Percentiles rank a stretch among this genome's conserved stretches.
Conservation (phyloP, 352 stramenopile genomes). For the Phytophthora idaei region DNA sequence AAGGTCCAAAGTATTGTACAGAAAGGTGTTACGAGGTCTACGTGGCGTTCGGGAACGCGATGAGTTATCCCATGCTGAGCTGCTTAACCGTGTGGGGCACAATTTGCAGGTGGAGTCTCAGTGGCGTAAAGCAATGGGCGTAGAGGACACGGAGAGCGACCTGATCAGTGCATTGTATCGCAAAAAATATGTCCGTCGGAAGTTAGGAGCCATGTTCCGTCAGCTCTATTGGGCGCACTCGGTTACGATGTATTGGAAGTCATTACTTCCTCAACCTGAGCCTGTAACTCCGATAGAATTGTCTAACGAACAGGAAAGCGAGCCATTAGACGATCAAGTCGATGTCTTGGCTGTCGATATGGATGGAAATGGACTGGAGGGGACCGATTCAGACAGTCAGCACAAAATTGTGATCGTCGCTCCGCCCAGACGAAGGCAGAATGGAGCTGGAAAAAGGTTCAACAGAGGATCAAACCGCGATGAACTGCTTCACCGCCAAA, state of each 20-base stretch:
- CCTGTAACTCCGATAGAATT: not conserved
- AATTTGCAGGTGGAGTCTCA: constrained; percentile 73
- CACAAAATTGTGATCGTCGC: constrained; percentile 25
- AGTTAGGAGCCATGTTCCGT: constrained; percentile 41
- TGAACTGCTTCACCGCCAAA: constrained; percentile 47
- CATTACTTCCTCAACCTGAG: constrained; percentile 28
- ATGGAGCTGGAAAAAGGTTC: constrained; percentile 7
- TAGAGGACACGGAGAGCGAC: constrained; percentile 58
- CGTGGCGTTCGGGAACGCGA: constrained; percentile 42
- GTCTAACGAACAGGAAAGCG: constrained; percentile 3
- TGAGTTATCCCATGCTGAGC: constrained; percentile 54
- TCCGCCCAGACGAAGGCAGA: constrained; percentile 12
- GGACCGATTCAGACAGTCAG: not conserved
- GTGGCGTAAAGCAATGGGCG: constrained; percentile 68
- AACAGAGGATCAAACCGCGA: constrained; percentile 22
- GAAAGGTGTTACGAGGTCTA: constrained; percentile 61
- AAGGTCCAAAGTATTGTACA: constrained; percentile 47
- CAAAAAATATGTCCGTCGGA: constrained; percentile 61
- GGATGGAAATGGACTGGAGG: not conserved
- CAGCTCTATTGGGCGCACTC: constrained; percentile 35
- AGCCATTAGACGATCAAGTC: not conserved
- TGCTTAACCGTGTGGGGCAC: constrained; percentile 59
- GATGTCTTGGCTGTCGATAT: not conserved
- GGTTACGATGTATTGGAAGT: constrained; percentile 44
- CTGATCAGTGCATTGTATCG: constrained; percentile 65